phyloP scores from a whole-genome alignment of 2,329 filamentous ascomycete species.

The Teratosphaeria pseudoeucalypti region DNA sequence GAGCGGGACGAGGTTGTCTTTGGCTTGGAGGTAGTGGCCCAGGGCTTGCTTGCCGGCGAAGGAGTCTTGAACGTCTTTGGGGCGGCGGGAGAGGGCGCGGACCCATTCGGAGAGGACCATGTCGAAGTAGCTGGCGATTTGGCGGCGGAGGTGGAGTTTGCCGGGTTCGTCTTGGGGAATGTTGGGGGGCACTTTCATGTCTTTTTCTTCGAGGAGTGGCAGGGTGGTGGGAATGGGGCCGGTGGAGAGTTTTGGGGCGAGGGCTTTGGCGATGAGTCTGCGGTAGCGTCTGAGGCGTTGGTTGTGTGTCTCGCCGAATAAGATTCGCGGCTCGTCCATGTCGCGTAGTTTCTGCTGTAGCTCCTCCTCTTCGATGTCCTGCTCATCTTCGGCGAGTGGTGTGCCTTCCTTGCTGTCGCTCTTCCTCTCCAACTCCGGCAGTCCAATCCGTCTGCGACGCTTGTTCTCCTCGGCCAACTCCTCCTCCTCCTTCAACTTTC shows the following conservation, averaged over 20 bases:
- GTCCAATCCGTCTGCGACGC: conserved; percentile 63
- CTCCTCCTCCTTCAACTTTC: conserved; percentile 56
- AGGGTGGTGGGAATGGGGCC: conserved; percentile 84
- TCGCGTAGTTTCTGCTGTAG: conserved; percentile 57
- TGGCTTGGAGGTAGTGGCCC: conserved; percentile 75
- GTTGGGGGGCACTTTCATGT: conserved; percentile 69
- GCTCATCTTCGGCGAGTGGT: conserved; percentile 28
- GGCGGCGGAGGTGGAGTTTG: conserved; percentile 65
- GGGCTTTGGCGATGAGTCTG: conserved; percentile 42
- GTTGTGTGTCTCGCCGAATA: conserved; percentile 75
- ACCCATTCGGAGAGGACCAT: conserved; percentile 91
- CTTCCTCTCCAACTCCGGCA: conserved; percentile 59
- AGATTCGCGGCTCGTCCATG: conserved; percentile 58
- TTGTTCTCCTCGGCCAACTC: conserved; percentile 63
- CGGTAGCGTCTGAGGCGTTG: conserved; percentile 61
- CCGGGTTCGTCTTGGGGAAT: conserved; percentile 55
- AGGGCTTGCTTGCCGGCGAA: conserved; percentile 73
- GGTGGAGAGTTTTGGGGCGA: conserved; percentile 42
- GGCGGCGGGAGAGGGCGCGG: conserved; percentile 54
- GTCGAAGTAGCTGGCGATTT: conserved; percentile 90
- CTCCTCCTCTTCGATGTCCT: conserved; percentile 62
- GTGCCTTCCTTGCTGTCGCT: conserved; percentile 27
- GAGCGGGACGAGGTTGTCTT: conserved; percentile 77
- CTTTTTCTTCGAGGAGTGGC: conserved; percentile 65
- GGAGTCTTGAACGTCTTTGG: conserved; percentile 53